Evolutionary conservation across 139 green algal genomes (phyloP).

Genomic region (Micractinium sp.): DNA sequence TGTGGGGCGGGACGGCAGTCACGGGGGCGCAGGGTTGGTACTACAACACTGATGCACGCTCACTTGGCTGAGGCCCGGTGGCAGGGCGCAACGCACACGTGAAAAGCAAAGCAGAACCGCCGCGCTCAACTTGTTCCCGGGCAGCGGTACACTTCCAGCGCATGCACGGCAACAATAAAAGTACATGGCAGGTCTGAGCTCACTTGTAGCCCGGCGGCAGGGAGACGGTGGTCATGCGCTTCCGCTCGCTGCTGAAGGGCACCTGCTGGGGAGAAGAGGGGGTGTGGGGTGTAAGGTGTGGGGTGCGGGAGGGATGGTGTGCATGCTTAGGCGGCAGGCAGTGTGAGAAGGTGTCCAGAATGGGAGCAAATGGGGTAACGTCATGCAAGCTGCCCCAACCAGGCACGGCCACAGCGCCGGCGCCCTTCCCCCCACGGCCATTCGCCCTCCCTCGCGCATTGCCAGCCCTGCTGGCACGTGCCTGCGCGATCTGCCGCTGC

Average conservation of each 20-base stretch:
- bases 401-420: no score
- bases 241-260: slow-evolving; percentile 88
- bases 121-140: no score
- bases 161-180: background rate
- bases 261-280: slow-evolving; percentile 3
- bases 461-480: background rate
- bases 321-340: no score
- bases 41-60: background rate
- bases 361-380: background rate
- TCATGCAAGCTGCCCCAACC: no score
- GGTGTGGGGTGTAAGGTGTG: background rate
- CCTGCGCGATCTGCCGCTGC: slow-evolving; percentile 18
- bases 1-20: background rate
- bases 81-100: no score
- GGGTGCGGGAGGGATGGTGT: no score
- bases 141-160: background rate
- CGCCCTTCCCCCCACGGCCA: no score
- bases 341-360: background rate
- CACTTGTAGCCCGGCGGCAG: background rate
- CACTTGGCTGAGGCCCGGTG: no score
- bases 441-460: no score
- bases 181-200: background rate
- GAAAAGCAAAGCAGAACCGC: no score
- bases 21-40: background rate
- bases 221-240: slow-evolving; percentile 78